Conservation (phyloP, 2,329 filamentous ascomycete genomes). For the Colletotrichum lupini region DNA sequence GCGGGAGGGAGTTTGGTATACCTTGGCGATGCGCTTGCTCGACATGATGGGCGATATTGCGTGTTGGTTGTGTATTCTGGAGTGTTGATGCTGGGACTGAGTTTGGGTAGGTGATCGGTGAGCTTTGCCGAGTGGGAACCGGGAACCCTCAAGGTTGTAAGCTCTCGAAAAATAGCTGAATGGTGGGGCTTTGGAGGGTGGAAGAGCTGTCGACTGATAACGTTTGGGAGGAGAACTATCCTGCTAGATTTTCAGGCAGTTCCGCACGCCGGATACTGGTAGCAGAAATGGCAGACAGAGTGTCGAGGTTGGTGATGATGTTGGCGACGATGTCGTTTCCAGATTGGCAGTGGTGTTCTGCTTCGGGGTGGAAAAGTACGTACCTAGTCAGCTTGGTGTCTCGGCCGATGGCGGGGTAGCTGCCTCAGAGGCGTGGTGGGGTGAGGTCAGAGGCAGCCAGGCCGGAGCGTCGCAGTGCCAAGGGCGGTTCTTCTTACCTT, state of each 20-base stretch:
- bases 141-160: slow-evolving; percentile 13
- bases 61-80: neutral
- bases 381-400: slow-evolving; percentile 7
- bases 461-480: neutral
- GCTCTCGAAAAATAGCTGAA: neutral
- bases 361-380: neutral
- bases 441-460: slow-evolving; percentile 14
- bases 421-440: slow-evolving; percentile 26
- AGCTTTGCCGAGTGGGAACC: slow-evolving; percentile 8
- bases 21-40: slow-evolving; percentile 58
- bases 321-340: neutral
- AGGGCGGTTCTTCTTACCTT: neutral
- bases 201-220: neutral
- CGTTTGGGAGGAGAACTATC: no score
- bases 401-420: slow-evolving; percentile 32
- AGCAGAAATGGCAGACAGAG: neutral
- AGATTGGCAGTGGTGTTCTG: neutral
- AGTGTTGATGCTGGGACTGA: neutral
- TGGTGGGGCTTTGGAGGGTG: neutral
- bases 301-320: neutral
- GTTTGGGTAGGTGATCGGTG: neutral
- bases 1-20: slow-evolving; percentile 32
- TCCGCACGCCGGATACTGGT: neutral
- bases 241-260: neutral
- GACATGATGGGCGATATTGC: slow-evolving; percentile 47